Base-by-base conservation (phyloP, 352 stramenopile genomes). In the Pythium pectinolyticum region DNA sequence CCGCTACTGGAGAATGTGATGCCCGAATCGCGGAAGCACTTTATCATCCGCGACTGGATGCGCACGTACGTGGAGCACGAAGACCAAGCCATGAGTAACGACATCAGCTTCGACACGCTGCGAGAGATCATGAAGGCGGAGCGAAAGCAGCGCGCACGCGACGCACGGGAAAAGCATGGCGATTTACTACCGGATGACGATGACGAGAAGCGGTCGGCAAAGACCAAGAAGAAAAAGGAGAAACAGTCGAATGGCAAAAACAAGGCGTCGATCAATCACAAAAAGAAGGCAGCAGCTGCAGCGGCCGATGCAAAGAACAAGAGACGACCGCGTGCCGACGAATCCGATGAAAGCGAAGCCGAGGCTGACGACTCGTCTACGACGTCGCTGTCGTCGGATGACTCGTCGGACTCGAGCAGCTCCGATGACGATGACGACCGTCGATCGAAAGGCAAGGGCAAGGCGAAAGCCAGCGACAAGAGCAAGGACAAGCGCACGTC, bases 11-110 rank as follows among this genome's bases (percentile, higher is more conserved):
- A 90, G 54, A 27, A 78, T 14, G 48, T 93, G 32, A 43, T 52
- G 25, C 68, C 78, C 25, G 70, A 86, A 35, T 88, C 84, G 52
- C 73, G 73, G 43, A 93, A 93, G 61, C 62, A 89, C 40, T 62
- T 66, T 31, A 74, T 93, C 24, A 64, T 93, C 27, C 70, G 75
- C 40, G 84, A 93, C 63, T 93, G 84, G 84, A 91, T 93, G 84
- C 77, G 72, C 35, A 66, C 73, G 52, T 93, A 86, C 66, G 72
- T 76, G 45, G 58, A 75, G 5, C 57, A 65, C 17, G 75, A 82
- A 52, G 77, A 91, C 64, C 75, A 88, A 57, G 61, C 80, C 25
- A 47, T 86, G 35, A 66, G 61, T 34, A 63, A 57, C 14, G 82
- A 88, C 40, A 75, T 93, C 22, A 83, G 68, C 45, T 73, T 93